Evolutionary conservation across 176 grass and related monocot species (phyloP).

Genomic region (Aechmea fasciata): DNA sequence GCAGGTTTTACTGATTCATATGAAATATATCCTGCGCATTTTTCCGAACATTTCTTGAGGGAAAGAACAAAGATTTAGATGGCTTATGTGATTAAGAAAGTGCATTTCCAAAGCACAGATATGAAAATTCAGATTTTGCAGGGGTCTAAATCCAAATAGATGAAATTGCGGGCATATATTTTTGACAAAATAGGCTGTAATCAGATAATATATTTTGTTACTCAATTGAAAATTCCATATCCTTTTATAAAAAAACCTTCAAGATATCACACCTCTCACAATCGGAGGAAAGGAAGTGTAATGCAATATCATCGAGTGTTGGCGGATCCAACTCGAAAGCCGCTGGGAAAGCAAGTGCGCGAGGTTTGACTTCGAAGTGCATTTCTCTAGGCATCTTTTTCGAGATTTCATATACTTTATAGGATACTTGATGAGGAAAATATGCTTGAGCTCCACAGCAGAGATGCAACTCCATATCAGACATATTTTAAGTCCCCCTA

Average conservation of each 20-base stretch:
- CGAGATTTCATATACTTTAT: constrained; percentile 1
- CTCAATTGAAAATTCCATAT: no score
- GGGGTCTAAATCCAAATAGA: no score
- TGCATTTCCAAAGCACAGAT: no score
- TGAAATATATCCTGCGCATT: not conserved
- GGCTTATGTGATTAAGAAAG: no score
- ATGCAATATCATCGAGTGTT: not conserved
- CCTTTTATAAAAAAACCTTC: not conserved
- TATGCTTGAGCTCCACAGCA: constrained; percentile 6
- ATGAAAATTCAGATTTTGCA: no score
- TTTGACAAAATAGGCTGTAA: no score
- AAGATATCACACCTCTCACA: not conserved
- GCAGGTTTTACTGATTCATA: not conserved
- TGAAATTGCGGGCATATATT: no score
- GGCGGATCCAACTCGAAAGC: constrained; percentile 5
- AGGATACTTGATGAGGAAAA: constrained; percentile 1
- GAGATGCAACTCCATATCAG: not conserved
- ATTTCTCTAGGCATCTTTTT: constrained; percentile 2
- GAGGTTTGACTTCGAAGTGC: constrained; percentile 1
- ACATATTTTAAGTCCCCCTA: not conserved
- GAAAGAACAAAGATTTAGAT: no score
- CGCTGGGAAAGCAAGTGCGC: not conserved
- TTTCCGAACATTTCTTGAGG: not conserved
- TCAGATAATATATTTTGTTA: no score
- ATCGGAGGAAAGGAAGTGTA: constrained; percentile 5